Evolutionary conservation across 305 asterid genomes (phyloP), one percentile per base, ranked within the genome.

Genomic region (Vinca major): DNA sequence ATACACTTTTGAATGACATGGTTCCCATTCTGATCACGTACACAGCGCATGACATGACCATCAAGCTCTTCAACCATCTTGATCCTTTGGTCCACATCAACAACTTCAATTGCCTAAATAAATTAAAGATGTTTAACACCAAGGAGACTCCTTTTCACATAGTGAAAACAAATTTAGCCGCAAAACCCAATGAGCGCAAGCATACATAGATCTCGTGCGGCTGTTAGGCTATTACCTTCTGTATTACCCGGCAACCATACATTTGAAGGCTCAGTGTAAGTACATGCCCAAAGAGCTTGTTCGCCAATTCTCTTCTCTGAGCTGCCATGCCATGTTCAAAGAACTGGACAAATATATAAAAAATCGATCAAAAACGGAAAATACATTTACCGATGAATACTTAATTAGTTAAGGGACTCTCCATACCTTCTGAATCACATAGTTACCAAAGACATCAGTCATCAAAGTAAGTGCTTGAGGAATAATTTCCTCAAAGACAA

Each of bases 371-470:
- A 50, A 26, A 56, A 12, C 66, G 45, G 45, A 56, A 39, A 75
- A 62, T 61, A 44, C 55, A 56, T 65, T 65, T 14, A 13, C 21
- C 8, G 49, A 36, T 51, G 54, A 63, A 44, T 3, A 14, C 48
- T 19, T 50, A 48, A 45, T 53, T 17, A 53, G 17, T n/a, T 10
- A 11, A 54, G 39, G 17, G 57, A 47, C 20, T 40, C 8, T 36
- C 16, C 17, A 71, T 89, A 90, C 99, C 99, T 93, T 93, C 76
- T 93, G 99, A 57, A 93, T 89, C 57, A 93, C 99, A 67, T 93
- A 93, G 78, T 93, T 93, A 41, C 99, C 99, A 39, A 93, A 93
- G 71, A 93, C 99, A 74, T 93, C 99, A 66, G 97, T 91, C 97
- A 93, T 86, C 75, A 93, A 71, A n/a, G 90, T 82, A 78, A 93